These are phyloP conservation scores for Backusella psychrophila DNA, from an alignment of 192 early-diverging fungal species.

Conservation along the genomic window DNA sequence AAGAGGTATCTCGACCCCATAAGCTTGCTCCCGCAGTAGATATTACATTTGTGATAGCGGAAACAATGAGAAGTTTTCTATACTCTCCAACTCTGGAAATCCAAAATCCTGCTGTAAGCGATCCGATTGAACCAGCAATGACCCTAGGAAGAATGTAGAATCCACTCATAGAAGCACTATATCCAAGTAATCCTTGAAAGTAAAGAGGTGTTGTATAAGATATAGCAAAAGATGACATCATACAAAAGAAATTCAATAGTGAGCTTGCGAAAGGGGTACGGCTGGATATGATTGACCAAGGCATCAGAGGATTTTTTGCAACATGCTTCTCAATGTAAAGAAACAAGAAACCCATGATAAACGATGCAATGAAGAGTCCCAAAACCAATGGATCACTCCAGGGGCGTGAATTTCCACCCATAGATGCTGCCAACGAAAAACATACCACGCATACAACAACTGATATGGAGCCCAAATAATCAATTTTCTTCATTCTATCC, in stretches of 20 bases:
- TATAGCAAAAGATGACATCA: constrained; percentile 32
- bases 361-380: constrained; percentile 40
- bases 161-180: constrained; percentile 20
- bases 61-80: constrained; percentile 32
- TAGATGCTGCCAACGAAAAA: constrained; percentile 50
- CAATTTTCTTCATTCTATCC: constrained; percentile 47
- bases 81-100: constrained; percentile 38
- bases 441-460: constrained; percentile 37
- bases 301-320: constrained; percentile 64
- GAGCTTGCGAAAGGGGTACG: constrained; percentile 39
- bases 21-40: constrained; percentile 54
- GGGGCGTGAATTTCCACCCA: constrained; percentile 53
- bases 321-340: constrained; percentile 52
- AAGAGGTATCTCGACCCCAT: constrained; percentile 48
- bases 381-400: constrained; percentile 52
- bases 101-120: constrained; percentile 25
- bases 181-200: constrained; percentile 36
- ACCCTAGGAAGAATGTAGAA: constrained; percentile 32
- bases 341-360: constrained; percentile 34
- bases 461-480: constrained; percentile 46
- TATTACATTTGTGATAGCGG: constrained; percentile 48
- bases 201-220: constrained; percentile 39
- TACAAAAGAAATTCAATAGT: constrained; percentile 47
- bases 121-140: constrained; percentile 22
- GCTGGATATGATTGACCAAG: constrained; percentile 52